A percentile compares a stretch with the other conserved stretches of the same genome.
Evolutionary conservation across 345 rosid genomes (phyloP).

Genomic region (Noccaea caerulescens): DNA sequence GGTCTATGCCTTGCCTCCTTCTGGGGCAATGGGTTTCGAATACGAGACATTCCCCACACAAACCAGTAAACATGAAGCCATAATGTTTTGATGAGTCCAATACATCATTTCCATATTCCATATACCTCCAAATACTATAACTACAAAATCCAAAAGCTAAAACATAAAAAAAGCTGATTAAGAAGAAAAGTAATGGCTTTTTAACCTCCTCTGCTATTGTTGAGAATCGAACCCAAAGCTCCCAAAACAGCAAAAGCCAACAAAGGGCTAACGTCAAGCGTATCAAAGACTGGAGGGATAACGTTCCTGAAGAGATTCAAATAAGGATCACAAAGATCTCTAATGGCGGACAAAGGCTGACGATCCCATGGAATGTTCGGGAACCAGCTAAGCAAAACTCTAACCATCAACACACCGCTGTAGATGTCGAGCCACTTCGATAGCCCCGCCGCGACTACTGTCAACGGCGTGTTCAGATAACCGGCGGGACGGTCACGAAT

Average conservation of each 20-base stretch:
- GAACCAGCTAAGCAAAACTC: conserved; percentile 96
- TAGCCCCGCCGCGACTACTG: conserved; percentile 83
- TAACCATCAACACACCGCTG: conserved; percentile 85
- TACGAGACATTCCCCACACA: conserved; percentile 47
- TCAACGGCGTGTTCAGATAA: conserved; percentile 71
- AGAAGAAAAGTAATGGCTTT: neutral
- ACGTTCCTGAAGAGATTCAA: conserved; percentile 83
- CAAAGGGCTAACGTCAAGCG: conserved; percentile 83
- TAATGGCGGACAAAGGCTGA: conserved; percentile 78
- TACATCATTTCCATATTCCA: neutral
- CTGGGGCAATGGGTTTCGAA: conserved; percentile 71
- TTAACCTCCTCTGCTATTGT: conserved; percentile 47
- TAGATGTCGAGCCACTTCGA: conserved; percentile 88
- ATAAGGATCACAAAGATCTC: conserved; percentile 89
- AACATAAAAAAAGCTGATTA: neutral
- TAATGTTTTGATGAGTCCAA: conserved; percentile 4
- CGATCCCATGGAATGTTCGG: conserved; percentile 93
- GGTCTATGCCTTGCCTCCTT: conserved; percentile 82
- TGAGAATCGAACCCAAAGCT: conserved; percentile 67
- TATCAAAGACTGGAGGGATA: conserved; percentile 76
- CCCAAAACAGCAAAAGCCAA: conserved; percentile 86
- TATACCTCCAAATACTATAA: conserved; percentile 9
- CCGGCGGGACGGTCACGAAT: conserved; percentile 55
- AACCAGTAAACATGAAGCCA: neutral
- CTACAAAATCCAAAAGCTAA: conserved; percentile 7